Base-by-base conservation (phyloP, 2,329 filamentous ascomycete species). In the Ophiostoma quercus region DNA sequence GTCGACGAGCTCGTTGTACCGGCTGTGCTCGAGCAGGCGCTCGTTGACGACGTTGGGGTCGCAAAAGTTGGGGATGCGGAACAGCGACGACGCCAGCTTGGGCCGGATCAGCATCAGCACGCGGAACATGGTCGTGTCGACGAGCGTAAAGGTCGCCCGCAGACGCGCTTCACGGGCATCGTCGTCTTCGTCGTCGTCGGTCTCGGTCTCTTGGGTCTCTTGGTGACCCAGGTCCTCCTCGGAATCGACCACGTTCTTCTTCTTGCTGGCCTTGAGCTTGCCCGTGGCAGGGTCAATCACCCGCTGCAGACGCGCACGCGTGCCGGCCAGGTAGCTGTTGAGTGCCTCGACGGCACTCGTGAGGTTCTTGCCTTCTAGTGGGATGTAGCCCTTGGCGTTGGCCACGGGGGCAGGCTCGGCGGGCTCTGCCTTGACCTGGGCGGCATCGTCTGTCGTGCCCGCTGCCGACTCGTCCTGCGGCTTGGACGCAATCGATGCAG, bases 11-110 rank as follows among this genome's bases (percentile, higher is more conserved):
- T 98, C 94, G 68, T 90, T 94, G 79, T 96, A 97, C 41, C 94
- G 88, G 71, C 91, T 91, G 57, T 90, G 92, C 77, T 97, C 92
- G 71, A 97, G 88, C 4, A 99, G 82, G 75, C 93, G 93, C 78
- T 97, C 92, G 77, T 97, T 95, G 29, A 99, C 94, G 2, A 98
- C 95, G 39, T 92, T 90, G 0, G 95, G 94, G 75, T 99, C 94
- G 78, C 95, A 98, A 77, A 97, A 98, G 78, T 99, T 99, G 76
- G 94, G 90, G 68, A 98, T 92, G 32, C 95, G 92, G 81, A 99
- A 98, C 0, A 99, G 85, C 0, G 94, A 92, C 1, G 92, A 91
- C 3, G 93, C 93, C 12, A 99, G 83, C 6, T 90, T 88, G 4
- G 95, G 94, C 8, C 89, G 89, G 3, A 91, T 92, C 76, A 94